Evolutionary conservation across 306 rosid species (phyloP).

Genomic region (Pyrus betulifolia): DNA sequence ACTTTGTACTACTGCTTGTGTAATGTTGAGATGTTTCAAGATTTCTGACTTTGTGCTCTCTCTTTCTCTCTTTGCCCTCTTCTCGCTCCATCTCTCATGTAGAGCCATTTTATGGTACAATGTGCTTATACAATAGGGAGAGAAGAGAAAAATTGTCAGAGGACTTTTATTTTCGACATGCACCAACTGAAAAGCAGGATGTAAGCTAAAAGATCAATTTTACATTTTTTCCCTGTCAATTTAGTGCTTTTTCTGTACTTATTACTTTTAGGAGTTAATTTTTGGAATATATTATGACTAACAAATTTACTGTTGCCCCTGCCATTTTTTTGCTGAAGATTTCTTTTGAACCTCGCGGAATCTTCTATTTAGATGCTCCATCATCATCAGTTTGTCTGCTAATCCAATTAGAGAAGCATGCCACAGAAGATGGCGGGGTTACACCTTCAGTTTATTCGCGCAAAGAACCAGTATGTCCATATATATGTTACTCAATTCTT

Average conservation of each 20-base stretch:
- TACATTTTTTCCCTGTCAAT: background rate
- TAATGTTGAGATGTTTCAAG: slow-evolving; percentile 19
- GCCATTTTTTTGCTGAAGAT: slow-evolving; percentile 38
- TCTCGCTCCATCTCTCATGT: slow-evolving; percentile 14
- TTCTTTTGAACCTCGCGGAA: slow-evolving; percentile 57
- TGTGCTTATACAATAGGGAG: slow-evolving; percentile 96
- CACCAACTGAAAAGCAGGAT: slow-evolving; percentile 66
- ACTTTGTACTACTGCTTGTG: slow-evolving; percentile 10
- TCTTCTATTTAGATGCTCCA: slow-evolving; percentile 86
- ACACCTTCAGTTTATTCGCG: slow-evolving; percentile 90
- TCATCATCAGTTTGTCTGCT: slow-evolving; percentile 90
- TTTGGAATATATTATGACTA: background rate
- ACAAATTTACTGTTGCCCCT: slow-evolving; percentile 11
- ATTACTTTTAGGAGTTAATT: background rate
- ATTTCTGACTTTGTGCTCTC: slow-evolving; percentile 31
- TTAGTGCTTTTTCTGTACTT: background rate
- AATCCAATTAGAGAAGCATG: slow-evolving; percentile 97
- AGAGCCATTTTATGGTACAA: slow-evolving; percentile 97
- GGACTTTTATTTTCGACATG: slow-evolving; percentile 72
- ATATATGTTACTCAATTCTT: background rate
- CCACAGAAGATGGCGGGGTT: slow-evolving; percentile 95
- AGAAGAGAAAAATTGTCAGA: slow-evolving; percentile 93
- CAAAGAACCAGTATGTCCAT: slow-evolving; percentile 79
- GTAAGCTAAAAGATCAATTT: slow-evolving; percentile 38
- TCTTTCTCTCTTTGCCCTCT: slow-evolving; percentile 17